Conservation (phyloP, 495 filamentous ascomycete species). For the Aspergillus funiculosus region DNA sequence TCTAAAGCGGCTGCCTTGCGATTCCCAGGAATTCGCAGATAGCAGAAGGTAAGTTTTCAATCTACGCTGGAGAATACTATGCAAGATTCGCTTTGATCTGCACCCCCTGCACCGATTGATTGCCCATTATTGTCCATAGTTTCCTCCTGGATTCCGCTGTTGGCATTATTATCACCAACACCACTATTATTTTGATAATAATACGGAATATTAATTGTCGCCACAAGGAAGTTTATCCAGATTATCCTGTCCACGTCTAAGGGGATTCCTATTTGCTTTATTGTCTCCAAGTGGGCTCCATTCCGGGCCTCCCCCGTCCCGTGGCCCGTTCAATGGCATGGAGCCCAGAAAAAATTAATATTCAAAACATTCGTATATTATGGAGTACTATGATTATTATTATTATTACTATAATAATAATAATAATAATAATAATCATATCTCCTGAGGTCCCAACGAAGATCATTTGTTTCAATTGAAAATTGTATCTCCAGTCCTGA, state of each 20-base stretch:
- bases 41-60: no score
- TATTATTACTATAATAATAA: slow-evolving; percentile 4
- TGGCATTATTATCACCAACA: no score
- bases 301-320: slow-evolving; percentile 10
- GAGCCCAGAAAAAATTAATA: slow-evolving; percentile 15
- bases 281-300: slow-evolving; percentile 11
- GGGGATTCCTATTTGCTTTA: slow-evolving; percentile 3
- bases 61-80: no score
- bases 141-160: no score
- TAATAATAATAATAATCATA: not conserved
- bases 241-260: not conserved
- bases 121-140: no score
- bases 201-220: slow-evolving; percentile 3
- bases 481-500: not conserved
- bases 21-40: no score
- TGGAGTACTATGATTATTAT: slow-evolving; percentile 7
- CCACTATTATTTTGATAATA: not conserved
- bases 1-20: slow-evolving; percentile 10
- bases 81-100: no score
- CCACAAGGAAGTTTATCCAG: slow-evolving; percentile 1
- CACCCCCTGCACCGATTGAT: no score
- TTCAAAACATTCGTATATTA: slow-evolving; percentile 1
- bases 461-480: slow-evolving; percentile 2
- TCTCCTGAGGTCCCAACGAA: no score
- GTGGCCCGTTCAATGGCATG: slow-evolving; percentile 13